phyloP scores from a whole-genome alignment of 768 basidiomycete species.

The Coprinellus micaceus region DNA sequence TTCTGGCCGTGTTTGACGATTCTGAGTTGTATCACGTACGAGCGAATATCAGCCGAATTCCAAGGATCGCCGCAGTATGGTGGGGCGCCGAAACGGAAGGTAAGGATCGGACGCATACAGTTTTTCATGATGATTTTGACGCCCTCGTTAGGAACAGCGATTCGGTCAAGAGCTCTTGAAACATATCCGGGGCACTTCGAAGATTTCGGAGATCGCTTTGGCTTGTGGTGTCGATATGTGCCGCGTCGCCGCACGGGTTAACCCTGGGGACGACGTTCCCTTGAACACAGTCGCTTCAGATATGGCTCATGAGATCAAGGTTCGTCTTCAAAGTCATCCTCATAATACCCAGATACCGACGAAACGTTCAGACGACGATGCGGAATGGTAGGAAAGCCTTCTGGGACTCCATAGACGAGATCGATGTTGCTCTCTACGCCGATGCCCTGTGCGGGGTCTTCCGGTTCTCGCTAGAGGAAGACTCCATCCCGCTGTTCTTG shows the following conservation, averaged over 20 bases:
- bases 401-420: conserved; percentile 68
- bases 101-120: conserved; percentile 10
- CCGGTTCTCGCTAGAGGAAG: conserved; percentile 63
- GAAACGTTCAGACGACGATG: conserved; percentile 29
- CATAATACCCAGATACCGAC: too few relatives aligned
- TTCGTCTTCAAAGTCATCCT: too few relatives aligned
- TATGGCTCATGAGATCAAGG: conserved; percentile 79
- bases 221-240: conserved; percentile 77
- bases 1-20: conserved; percentile 81
- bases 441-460: conserved; percentile 72
- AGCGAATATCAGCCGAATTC: conserved; percentile 61
- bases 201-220: conserved; percentile 62
- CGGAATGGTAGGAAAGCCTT: conserved; percentile 51
- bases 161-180: conserved; percentile 64
- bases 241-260: conserved; percentile 58
- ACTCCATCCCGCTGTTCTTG: conserved; percentile 56
- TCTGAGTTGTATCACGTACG: conserved; percentile 70
- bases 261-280: conserved; percentile 53
- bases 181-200: conserved; percentile 50
- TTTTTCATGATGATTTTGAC: background rate
- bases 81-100: conserved; percentile 38
- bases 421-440: conserved; percentile 72
- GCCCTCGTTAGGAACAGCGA: conserved; percentile 41
- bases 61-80: conserved; percentile 28
- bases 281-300: conserved; percentile 66